Evolutionary conservation across 805 yeast genomes (phyloP).

Genomic region (Candida nanaspora): DNA sequence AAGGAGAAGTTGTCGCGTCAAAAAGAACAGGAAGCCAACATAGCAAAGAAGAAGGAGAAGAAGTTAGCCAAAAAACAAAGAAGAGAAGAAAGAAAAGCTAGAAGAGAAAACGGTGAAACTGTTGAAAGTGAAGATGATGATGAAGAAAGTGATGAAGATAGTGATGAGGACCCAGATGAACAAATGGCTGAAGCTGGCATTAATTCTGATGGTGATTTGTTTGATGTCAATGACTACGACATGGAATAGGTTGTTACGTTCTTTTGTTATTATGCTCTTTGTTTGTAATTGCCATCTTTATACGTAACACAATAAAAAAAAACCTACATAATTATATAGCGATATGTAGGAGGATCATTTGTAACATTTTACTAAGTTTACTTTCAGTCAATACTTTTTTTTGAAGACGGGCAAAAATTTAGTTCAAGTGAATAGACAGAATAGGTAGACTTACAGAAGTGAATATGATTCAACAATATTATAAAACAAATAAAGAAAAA

Average conservation of each 20-base stretch:
- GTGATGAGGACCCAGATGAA: slow-evolving; percentile 12
- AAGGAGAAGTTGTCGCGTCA: slow-evolving; percentile 65
- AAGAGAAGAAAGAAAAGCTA: slow-evolving; percentile 32
- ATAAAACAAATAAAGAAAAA: too few relatives aligned
- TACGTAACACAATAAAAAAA: not conserved
- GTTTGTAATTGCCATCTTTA: too few relatives aligned
- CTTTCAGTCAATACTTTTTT: too few relatives aligned
- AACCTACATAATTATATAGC: too few relatives aligned
- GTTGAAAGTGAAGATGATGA: slow-evolving; percentile 21
- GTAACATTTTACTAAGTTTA: too few relatives aligned
- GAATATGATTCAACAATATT: too few relatives aligned
- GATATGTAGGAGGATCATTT: too few relatives aligned
- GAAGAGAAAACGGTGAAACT: slow-evolving; percentile 27
- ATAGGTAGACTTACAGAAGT: too few relatives aligned
- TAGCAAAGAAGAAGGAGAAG: slow-evolving; percentile 64
- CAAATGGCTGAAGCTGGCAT: slow-evolving; percentile 4
- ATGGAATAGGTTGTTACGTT: slow-evolving; percentile 1
- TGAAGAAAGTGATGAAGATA: slow-evolving; percentile 17
- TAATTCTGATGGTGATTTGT: slow-evolving; percentile 15
- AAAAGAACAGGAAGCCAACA: slow-evolving; percentile 72
- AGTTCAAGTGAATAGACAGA: too few relatives aligned
- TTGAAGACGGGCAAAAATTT: too few relatives aligned
- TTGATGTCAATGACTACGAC: slow-evolving; percentile 17
- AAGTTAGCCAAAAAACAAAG: slow-evolving; percentile 70
- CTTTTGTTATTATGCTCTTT: too few relatives aligned